Evolutionary conservation across 2,329 filamentous ascomycete species (phyloP), one percentile per base, ranked within the genome.

Genomic region (Aureobasidium sp.): DNA sequence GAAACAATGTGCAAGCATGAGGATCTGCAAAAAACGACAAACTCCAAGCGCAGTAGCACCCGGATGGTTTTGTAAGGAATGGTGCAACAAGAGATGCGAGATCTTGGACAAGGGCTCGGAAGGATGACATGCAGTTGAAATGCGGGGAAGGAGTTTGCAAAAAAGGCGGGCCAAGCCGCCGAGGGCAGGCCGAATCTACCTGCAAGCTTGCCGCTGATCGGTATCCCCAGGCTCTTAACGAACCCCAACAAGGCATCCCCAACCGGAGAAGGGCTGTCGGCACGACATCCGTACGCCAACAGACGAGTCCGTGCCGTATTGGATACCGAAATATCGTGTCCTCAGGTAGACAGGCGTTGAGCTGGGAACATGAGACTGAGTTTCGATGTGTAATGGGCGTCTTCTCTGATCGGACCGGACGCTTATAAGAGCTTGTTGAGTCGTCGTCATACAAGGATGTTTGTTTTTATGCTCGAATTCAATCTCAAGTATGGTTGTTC

Each of bases 101-200:
- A 25, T 37, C 21, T 47, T 25, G 42, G 42, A 21, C 54, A 34
- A 57, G 41, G 54, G 42, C 54, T 39, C 29, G 3, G 42, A 39
- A 29, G 32, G 32, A 58, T 48, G 54, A 37, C 54, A 47, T 48
- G 54, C 54, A 48, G 57, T 49, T 49, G 57, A 34, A 59, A 41
- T 50, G 57, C 57, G 57, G 57, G 57, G 57, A 50, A 50, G 27
- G 13, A 5, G 32, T 48, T 49, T 30, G 32, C 36, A 42, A 57
- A 54, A 55, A 39, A 9, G 45, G 34, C n/a, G 16, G 32, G 57
- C 57, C 57, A 59, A 59, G 57, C 36, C 57, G 57, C 57, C 57
- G 57, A 59, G 57, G 45, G 48, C 57, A 50, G 45, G 27, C 57
- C 57, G 57, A 59, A 49, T 41, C 57, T 45, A 44, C 41, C 29